phyloP scores from a whole-genome alignment of 768 basidiomycete genomes.

The Trichaptum fuscoviolaceum region DNA sequence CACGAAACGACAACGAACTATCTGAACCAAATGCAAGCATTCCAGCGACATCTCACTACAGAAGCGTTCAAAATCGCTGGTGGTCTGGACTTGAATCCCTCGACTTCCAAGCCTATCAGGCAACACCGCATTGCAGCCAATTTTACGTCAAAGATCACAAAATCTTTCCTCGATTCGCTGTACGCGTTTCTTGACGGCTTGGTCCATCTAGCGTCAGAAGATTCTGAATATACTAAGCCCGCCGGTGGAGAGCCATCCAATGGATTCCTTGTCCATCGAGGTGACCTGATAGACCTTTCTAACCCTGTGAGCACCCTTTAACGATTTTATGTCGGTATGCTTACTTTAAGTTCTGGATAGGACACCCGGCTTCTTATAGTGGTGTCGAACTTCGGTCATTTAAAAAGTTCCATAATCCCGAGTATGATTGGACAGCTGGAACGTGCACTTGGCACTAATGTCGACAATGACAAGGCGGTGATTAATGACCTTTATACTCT shows the following conservation, averaged over 20 bases:
- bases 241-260: not conserved
- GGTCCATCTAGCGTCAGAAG: slow-evolving; percentile 71
- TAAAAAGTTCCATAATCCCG: slow-evolving; percentile 67
- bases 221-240: slow-evolving; percentile 24
- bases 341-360: slow-evolving; percentile 32
- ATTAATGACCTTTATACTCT: slow-evolving; percentile 10
- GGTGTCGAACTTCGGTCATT: slow-evolving; percentile 79
- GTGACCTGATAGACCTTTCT: slow-evolving; percentile 49
- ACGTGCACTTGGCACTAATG: slow-evolving; percentile 62
- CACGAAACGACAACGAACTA: slow-evolving; percentile 69
- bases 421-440: slow-evolving; percentile 79
- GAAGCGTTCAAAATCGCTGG: slow-evolving; percentile 77
- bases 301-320: slow-evolving; percentile 45
- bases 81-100: slow-evolving; percentile 54
- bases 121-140: slow-evolving; percentile 58
- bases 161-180: slow-evolving; percentile 78
- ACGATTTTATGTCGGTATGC: slow-evolving; percentile 5
- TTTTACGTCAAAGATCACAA: slow-evolving; percentile 70
- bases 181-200: slow-evolving; percentile 87
- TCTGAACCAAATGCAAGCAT: slow-evolving; percentile 69
- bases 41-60: slow-evolving; percentile 74
- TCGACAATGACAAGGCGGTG: slow-evolving; percentile 71
- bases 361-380: slow-evolving; percentile 84
- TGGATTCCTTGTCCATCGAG: not conserved
- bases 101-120: slow-evolving; percentile 46